A percentile compares a stretch with the other conserved stretches of the same genome.
Conservation (phyloP, 2,329 filamentous ascomycete species). For the Exophiala viscosa region DNA sequence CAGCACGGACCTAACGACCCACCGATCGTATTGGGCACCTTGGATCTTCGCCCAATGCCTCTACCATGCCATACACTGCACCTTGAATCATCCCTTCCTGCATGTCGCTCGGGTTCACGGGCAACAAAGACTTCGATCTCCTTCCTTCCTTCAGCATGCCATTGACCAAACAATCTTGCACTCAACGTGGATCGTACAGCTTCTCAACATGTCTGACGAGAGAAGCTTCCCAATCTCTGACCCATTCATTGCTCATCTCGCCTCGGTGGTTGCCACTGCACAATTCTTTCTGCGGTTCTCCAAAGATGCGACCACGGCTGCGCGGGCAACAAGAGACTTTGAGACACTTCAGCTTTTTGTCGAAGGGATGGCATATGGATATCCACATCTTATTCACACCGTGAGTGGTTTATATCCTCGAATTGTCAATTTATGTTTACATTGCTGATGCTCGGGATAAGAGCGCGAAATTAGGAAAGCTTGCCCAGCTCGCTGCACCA, state of each 20-base stretch:
- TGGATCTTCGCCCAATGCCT: constrained; percentile 23
- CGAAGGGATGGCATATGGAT: constrained; percentile 9
- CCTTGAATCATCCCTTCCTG: constrained; percentile 24
- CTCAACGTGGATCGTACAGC: constrained; percentile 20
- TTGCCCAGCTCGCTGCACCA: constrained; percentile 11
- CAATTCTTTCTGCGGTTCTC: constrained; percentile 23
- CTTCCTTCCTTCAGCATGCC: constrained; percentile 26
- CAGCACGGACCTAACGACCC: constrained; percentile 5
- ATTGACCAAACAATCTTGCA: constrained; percentile 23
- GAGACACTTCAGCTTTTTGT: constrained; percentile 17
- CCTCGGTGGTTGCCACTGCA: constrained; percentile 18
- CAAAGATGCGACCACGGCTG: constrained; percentile 16
- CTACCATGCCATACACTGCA: constrained; percentile 24
- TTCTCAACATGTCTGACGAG: constrained; percentile 18
- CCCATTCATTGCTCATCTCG: constrained; percentile 23
- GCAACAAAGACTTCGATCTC: constrained; percentile 17
- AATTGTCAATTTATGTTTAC: no score
- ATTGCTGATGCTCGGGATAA: constrained; percentile 1
- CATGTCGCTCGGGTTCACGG: constrained; percentile 20
- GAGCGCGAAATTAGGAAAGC: constrained; percentile 13
- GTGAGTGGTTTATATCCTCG: constrained; percentile 14
- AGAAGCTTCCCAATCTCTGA: constrained; percentile 16
- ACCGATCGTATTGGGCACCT: constrained; percentile 21
- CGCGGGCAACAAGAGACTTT: constrained; percentile 16
- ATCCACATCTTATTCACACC: constrained; percentile 21